Conservation (phyloP, 805 yeast genomes). For the Pichia occidentalis region DNA sequence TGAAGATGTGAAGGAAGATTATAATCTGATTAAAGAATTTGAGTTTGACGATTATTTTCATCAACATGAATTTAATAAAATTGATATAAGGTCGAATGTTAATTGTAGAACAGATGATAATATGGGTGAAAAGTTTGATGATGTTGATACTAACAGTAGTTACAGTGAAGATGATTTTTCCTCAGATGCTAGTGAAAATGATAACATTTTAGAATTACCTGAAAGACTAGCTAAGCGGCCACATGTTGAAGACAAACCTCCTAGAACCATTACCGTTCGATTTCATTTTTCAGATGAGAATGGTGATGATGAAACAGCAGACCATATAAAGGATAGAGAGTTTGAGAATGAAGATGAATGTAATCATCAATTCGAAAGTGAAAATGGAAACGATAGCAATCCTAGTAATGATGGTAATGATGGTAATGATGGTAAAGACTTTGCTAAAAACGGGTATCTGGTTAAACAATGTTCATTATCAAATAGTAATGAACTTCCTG, state of each 20-base stretch:
- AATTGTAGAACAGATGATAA: conserved; percentile 6
- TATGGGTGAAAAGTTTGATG: conserved; percentile 2
- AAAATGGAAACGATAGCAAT: background rate
- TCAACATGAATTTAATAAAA: conserved; percentile 20
- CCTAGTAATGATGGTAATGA: background rate
- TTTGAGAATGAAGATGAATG: conserved; percentile 5
- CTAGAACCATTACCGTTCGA: conserved; percentile 25
- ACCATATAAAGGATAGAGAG: conserved; percentile 9
- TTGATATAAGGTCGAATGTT: conserved; percentile 22
- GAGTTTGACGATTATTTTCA: conserved; percentile 23
- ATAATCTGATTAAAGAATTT: conserved; percentile 24
- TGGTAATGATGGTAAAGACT: background rate
- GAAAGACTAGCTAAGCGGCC: conserved; percentile 22
- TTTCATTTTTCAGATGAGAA: conserved; percentile 19
- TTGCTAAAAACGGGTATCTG: too few species aligned
- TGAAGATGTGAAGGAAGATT: conserved; percentile 33
- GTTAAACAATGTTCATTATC: too few species aligned
- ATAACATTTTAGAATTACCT: conserved; percentile 19
- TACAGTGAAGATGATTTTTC: conserved; percentile 8
- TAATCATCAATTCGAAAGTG: conserved; percentile 1
- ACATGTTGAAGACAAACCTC: conserved; percentile 28
- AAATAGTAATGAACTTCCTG: too few species aligned
- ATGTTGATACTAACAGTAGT: conserved; percentile 2
- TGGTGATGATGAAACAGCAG: conserved; percentile 13
- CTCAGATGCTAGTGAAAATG: conserved; percentile 1